Evolutionary conservation across 345 rosid species (phyloP), one percentile per base, ranked within the genome.

Genomic region (Brassica incana): DNA sequence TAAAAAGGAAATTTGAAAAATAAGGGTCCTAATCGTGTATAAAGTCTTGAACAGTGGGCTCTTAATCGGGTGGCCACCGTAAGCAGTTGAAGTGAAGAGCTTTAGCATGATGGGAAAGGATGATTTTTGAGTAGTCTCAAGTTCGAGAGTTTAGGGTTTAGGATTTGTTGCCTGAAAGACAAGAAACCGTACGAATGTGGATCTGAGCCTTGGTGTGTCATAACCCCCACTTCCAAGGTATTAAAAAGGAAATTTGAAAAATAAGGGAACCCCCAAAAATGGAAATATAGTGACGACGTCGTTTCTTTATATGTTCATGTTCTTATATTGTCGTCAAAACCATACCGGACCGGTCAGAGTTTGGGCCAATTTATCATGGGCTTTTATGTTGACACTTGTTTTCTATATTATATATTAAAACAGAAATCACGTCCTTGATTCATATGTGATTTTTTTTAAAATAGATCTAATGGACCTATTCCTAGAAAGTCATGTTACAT

Each of bases 21-120:
- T 1, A n/a, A 45, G 0, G 18, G 0, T 29, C 32, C 32, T 29
- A 29, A 29, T 29, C 32, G 32, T 29, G 32, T 29, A 29, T 29
- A 29, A 29, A 29, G 32, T 72, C 29, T 83, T 67, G 62, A 85
- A 78, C 2, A 85, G 36, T 52, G 85, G 84, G 30, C 54, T 69
- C 48, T 59, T 36, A 48, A 66, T 71, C 20, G 78, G 35, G 12
- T 80, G 35, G 32, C 77, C 76, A 72, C 62, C 59, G 61, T 84
- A 73, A 6, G 81, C 5, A 5, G 84, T 68, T 23, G 88, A 82
- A 14, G 89, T 75, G 14, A 88, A 45, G 64, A 90, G 86, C 78
- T 85, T 90, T 85, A 88, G 77, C 92, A 88, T 90, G 65, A 84
- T 65, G 27, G 16, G 65, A 38, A 33, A 9, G 9, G 62, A 77